Evolutionary conservation across 1,284 basidiomycete genomes (phyloP).

Genomic region (Microbotryum silenes-acaulis): DNA sequence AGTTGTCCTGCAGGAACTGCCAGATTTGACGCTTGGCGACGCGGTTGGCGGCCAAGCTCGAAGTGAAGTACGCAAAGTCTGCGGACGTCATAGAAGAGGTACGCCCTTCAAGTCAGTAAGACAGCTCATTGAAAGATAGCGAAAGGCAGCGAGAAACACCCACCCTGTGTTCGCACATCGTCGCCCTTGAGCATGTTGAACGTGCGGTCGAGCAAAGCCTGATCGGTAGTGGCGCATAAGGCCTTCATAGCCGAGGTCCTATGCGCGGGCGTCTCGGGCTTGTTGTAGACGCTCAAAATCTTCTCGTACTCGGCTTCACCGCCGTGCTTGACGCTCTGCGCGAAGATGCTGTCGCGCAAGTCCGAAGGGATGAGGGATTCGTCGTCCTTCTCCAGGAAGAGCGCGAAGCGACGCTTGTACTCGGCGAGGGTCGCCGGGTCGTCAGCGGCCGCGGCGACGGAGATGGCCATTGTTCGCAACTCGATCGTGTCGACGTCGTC

Average conservation of each 20-base stretch:
- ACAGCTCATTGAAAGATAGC: too few relatives aligned
- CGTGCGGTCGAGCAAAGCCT: conserved; percentile 38
- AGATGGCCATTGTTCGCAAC: conserved; percentile 68
- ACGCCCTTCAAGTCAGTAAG: too few relatives aligned
- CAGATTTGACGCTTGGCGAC: conserved; percentile 38
- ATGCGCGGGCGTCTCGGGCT: conserved; percentile 53
- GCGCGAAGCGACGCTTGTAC: conserved; percentile 63
- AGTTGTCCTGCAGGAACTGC: conserved; percentile 39
- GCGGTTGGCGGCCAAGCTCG: conserved; percentile 37
- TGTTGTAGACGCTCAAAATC: conserved; percentile 60
- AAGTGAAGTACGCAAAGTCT: conserved; percentile 36
- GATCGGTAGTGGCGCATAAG: conserved; percentile 37
- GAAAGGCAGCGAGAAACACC: too few relatives aligned
- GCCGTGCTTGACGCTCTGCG: conserved; percentile 61
- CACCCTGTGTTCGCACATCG: conserved; percentile 41
- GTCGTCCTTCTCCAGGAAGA: conserved; percentile 64
- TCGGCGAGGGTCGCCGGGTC: conserved; percentile 56
- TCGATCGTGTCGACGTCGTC: conserved; percentile 68
- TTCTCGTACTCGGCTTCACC: conserved; percentile 71
- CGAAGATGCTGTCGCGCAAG: conserved; percentile 29
- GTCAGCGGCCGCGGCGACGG: conserved; percentile 50
- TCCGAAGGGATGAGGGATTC: conserved; percentile 63
- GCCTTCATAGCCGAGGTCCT: conserved; percentile 41
- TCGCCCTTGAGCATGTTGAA: conserved; percentile 29
- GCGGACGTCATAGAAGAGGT: too few relatives aligned